Evolutionary conservation across 2,329 filamentous ascomycete species (phyloP), one percentile per base, ranked within the genome.

Genomic region (Tolypocladium ophioglossoides): DNA sequence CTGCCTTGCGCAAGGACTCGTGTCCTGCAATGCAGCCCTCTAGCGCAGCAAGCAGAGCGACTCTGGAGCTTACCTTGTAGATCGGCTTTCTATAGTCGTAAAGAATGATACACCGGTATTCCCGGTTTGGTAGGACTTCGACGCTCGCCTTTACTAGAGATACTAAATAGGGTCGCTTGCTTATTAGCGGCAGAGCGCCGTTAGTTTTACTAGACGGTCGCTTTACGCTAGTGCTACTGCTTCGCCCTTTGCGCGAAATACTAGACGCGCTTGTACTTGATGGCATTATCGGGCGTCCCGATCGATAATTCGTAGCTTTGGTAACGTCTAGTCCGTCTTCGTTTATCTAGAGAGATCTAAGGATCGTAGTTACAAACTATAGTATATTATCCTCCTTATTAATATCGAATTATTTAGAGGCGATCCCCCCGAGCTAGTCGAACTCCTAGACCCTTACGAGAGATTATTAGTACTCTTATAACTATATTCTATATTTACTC

Each of bases 381-480:
- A 3, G 27, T n/a, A n/a, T n/a, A n/a, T n/a, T n/a, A 27, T 34
- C 51, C 56, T 75, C 62, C 52, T 71, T 47, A 57, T 78, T 72
- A 41, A 78, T 71, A 55, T 77, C 62, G 57, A 77, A 77, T 40
- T 64, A 62, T 32, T 66, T 59, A 20, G 73, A 77, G 52, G 67
- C 69, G 44, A 77, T 70, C 10, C 67, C 71, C 20, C 74, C 74
- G 0, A 75, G 57, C 34, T 69, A 65, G 59, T 78, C 68, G 63
- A 76, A 77, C 54, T 63, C 64, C 72, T 64, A 77, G 55, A 76
- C 58, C 49, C 70, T 67, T 68, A 78, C 75, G 18, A 71, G 59
- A 52, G 68, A 66, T 55, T 72, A 66, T 54, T 66, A 77, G 12
- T n/a, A n/a, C n/a, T n/a, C n/a, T n/a, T n/a, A n/a, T n/a, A n/a